Base-by-base conservation (phyloP, 1,284 basidiomycete species). In the Taiwanofungus camphoratus region DNA sequence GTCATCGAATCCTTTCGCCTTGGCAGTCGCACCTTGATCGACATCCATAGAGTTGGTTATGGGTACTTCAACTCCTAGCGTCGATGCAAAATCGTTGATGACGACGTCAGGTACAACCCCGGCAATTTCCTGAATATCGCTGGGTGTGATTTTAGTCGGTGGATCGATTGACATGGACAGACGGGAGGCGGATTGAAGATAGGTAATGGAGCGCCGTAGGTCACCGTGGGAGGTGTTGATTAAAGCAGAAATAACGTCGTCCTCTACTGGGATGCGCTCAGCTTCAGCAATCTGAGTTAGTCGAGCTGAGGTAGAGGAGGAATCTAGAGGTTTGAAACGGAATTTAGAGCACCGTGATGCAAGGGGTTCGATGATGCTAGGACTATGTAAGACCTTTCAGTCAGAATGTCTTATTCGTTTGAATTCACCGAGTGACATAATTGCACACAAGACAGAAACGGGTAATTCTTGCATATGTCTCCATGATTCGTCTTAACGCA, bases 311-410 rank as follows among this genome's bases (percentile, higher is more conserved):
- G 92, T 87, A 13, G 90, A 92, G 5, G 69, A 64, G 6, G 80
- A 69, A 59, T 94, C 93, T 21, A 99, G 76, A 2, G 94, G 90
- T 19, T 91, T 92, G 71, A 99, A 99, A 34, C 96, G 86, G 70
- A 99, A 99, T 69, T 99, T 99, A 47, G 92, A 96, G 67, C 96
- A 99, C 42, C 96, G 83, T n/a, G 95, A 98, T 13, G 96, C 92
- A 19, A 99, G 77, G 0, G 96, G 96, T 61, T 99, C 96, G 48
- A 99, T 99, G 53, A 99, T 99, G 58, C 95, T 97, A 55, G n/a
- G 1, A 33, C n/a, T 21, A 4, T 3, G 26, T 5, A 21, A 21
- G 26, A 16, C 18, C 16, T n/a, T 8, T 15, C 19, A 12, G 3
- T 15, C 8, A 30, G 16, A 5, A 12, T 4, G 33, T 11, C 12